A percentile compares a stretch with the other conserved stretches of the same genome.
Conservation (phyloP, 768 basidiomycete species). For the Cystofilobasidium macerans region DNA sequence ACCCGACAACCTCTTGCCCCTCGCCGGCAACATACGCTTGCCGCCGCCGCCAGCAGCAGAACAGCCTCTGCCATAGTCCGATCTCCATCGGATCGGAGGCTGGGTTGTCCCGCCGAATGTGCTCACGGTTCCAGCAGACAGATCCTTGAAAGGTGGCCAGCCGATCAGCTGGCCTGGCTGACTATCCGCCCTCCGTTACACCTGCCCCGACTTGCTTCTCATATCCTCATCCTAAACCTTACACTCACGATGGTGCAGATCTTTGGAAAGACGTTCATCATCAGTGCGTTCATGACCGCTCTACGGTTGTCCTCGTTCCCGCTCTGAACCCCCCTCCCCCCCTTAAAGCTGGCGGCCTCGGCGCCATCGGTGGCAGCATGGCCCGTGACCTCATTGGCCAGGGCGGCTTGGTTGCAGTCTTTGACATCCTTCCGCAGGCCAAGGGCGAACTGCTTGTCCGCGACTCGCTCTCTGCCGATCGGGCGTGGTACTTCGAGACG, state of each 20-base stretch:
- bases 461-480: neutral
- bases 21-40: too few relatives aligned
- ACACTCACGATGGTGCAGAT: neutral
- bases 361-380: slow-evolving; percentile 32
- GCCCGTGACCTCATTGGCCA: slow-evolving; percentile 25
- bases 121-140: too few relatives aligned
- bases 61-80: too few relatives aligned
- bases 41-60: too few relatives aligned
- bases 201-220: too few relatives aligned
- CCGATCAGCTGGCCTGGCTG: too few relatives aligned
- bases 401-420: slow-evolving; percentile 32
- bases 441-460: slow-evolving; percentile 29
- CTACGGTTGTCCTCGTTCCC: neutral
- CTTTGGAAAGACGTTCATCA: neutral
- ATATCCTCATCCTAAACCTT: too few relatives aligned
- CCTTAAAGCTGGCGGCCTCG: slow-evolving; percentile 31
- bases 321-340: neutral
- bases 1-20: too few relatives aligned
- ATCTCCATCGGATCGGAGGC: too few relatives aligned
- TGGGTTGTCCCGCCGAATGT: too few relatives aligned
- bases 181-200: too few relatives aligned
- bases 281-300: neutral
- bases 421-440: slow-evolving; percentile 32
- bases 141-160: too few relatives aligned
- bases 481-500: slow-evolving; percentile 30